phyloP scores from a whole-genome alignment of 306 rosid species.

The Luffa acutangula region DNA sequence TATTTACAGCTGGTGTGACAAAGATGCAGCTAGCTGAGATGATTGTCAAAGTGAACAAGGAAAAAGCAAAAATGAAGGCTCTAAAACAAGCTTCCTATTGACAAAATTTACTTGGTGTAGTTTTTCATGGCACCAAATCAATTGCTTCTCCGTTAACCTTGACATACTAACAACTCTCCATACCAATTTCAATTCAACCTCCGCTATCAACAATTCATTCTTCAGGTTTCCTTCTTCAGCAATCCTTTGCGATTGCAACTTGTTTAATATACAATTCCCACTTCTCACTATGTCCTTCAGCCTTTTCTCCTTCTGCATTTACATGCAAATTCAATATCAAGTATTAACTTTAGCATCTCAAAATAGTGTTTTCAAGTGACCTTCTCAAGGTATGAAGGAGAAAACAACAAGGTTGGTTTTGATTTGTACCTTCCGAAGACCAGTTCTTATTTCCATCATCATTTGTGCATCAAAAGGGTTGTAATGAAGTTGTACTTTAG shows the following conservation, averaged over 20 bases:
- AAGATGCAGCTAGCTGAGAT: background rate
- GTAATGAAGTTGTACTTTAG: slow-evolving; percentile 13
- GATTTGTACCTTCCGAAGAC: slow-evolving; percentile 43
- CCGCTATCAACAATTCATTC: slow-evolving; percentile 45
- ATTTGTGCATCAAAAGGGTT: slow-evolving; percentile 34
- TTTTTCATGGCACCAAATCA: slow-evolving; percentile 8
- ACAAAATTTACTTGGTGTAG: background rate
- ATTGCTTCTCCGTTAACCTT: background rate
- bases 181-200: slow-evolving; percentile 59
- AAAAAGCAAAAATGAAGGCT: slow-evolving; percentile 1
- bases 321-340: background rate
- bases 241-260: slow-evolving; percentile 64
- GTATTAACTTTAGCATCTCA: too few relatives aligned
- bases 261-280: slow-evolving; percentile 71
- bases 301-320: slow-evolving; percentile 57
- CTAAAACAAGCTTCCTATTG: background rate
- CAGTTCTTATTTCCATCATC: slow-evolving; percentile 29
- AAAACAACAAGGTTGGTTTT: background rate
- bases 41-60: background rate
- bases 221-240: slow-evolving; percentile 22
- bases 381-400: background rate
- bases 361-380: too few relatives aligned
- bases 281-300: slow-evolving; percentile 58
- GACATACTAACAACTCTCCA: slow-evolving; percentile 41
- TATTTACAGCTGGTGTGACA: background rate